These are phyloP conservation scores for Solanum sparsipilum DNA, from an alignment of 257 asterid species.

Conservation along the genomic window DNA sequence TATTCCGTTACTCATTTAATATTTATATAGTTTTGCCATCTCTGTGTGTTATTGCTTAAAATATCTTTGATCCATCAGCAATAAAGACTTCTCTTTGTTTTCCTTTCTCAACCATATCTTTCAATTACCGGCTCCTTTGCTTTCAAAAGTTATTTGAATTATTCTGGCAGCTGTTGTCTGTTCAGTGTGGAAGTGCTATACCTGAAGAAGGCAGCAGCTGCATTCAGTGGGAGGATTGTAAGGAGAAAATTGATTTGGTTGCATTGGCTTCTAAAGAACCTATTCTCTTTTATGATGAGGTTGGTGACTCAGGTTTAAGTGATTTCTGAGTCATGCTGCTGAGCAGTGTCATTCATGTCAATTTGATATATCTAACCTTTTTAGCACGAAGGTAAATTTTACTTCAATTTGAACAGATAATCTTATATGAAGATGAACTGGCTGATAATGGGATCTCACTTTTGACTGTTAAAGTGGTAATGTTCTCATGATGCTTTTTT, in stretches of 20 bases:
- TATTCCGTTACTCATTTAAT: not conserved
- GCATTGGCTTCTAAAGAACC: conserved; percentile 80
- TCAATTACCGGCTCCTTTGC: not conserved
- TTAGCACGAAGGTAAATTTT: not conserved
- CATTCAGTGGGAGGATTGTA: conserved; percentile 70
- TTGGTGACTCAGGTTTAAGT: conserved; percentile 17
- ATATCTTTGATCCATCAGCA: not conserved
- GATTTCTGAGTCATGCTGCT: conserved; percentile 7
- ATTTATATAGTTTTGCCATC: not conserved
- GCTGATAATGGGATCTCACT: conserved; percentile 95
- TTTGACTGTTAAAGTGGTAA: conserved; percentile 94
- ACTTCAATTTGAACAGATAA: conserved; percentile 37
- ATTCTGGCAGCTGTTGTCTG: conserved; percentile 17
- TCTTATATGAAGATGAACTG: conserved; percentile 92
- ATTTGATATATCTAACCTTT: not conserved
- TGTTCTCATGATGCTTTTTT: not conserved
- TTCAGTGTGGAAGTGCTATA: conserved; percentile 46
- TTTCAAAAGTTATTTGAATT: not conserved
- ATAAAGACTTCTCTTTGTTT: not conserved
- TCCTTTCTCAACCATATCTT: not conserved
- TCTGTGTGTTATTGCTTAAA: not conserved
- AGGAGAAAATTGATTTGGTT: conserved; percentile 73
- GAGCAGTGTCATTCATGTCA: not conserved
- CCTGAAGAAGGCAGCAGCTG: conserved; percentile 26
- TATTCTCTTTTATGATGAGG: conserved; percentile 96